Evolutionary conservation across 2,329 filamentous ascomycete genomes (phyloP), one percentile per base, ranked within the genome.

Genomic region (Aaosphaeria pasadenensis): DNA sequence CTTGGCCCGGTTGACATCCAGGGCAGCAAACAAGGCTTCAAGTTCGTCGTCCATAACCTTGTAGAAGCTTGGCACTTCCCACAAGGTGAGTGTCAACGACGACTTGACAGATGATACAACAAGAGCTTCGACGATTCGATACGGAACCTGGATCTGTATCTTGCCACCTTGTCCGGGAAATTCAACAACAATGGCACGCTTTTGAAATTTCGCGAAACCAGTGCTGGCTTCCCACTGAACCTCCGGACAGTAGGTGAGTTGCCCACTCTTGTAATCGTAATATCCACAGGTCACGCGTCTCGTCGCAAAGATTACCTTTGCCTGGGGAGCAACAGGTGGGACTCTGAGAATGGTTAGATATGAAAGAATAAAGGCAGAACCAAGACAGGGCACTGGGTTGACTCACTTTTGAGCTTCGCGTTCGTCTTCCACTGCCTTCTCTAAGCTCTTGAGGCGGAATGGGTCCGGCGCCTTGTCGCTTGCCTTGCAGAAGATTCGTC

Each of bases 201-300:
- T 52, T 51, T 50, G 74, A 60, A 13, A 60, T 52, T 43, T 70
- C 54, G 5, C 42, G 62, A 2, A 69, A 74, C 43, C 62, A 24
- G 17, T 24, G 11, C 28, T 29, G 39, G 49, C 57, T 42, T 60
- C 64, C 51, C 51, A 54, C 24, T 54, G 50, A 30, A 63, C 65
- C 45, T 76, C 66, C 1, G 67, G 57, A 6, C 61, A 56, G 52
- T 76, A 79, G 5, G 64, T 60, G 7, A 67, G 52, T 2, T 55
- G 49, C 4, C 35, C 36, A 30, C 48, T 51, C 11, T 58, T 45
- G 52, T 74, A 76, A 36, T 64, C 63, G 69, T 71, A 76, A 4
- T 65, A 52, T 4, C 77, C 51, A 39, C 51, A 54, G 11, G 45
- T 47, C 11, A 54, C 17, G 7, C 13, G 7, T 24, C 30, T n/a